A percentile compares a stretch with the other conserved stretches of the same genome.
These are phyloP conservation scores for Tulasnella calospora DNA, from an alignment of 768 basidiomycete genomes.

Conservation along the genomic window DNA sequence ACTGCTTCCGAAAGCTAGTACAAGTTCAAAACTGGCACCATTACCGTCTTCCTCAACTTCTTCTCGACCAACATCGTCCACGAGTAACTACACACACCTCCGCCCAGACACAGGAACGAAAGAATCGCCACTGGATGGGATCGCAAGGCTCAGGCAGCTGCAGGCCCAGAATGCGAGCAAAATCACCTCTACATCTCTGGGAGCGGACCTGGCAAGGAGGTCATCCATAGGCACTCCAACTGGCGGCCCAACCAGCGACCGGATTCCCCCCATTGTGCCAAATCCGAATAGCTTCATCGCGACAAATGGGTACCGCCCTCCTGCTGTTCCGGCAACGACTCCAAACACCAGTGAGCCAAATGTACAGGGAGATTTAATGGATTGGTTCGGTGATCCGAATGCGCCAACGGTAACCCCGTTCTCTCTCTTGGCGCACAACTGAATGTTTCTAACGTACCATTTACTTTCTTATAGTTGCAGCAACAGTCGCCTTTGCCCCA, in stretches of 20 bases:
- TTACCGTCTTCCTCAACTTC: not conserved
- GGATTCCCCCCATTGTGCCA: not conserved
- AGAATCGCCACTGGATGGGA: slow-evolving; percentile 1
- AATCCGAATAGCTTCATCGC: slow-evolving; percentile 1
- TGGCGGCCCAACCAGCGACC: not conserved
- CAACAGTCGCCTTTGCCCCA: not conserved
- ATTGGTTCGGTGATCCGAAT: not conserved
- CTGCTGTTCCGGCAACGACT: slow-evolving; percentile 6
- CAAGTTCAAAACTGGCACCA: not conserved
- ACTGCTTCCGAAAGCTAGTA: not conserved
- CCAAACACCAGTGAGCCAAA: not conserved
- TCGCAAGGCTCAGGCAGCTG: slow-evolving; percentile 1
- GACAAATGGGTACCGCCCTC: not conserved
- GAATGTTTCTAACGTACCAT: not conserved
- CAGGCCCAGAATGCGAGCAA: not conserved
- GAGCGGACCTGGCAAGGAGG: not conserved
- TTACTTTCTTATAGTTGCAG: not conserved
- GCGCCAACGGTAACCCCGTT: not conserved
- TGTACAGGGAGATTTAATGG: not conserved
- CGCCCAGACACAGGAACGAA: not conserved
- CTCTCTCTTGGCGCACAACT: not conserved
- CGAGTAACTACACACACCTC: not conserved
- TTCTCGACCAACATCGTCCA: not conserved
- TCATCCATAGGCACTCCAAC: not conserved
- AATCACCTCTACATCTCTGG: not conserved